Base-by-base conservation (phyloP, 208 protist genomes). In the Crithidia brevicula region DNA sequence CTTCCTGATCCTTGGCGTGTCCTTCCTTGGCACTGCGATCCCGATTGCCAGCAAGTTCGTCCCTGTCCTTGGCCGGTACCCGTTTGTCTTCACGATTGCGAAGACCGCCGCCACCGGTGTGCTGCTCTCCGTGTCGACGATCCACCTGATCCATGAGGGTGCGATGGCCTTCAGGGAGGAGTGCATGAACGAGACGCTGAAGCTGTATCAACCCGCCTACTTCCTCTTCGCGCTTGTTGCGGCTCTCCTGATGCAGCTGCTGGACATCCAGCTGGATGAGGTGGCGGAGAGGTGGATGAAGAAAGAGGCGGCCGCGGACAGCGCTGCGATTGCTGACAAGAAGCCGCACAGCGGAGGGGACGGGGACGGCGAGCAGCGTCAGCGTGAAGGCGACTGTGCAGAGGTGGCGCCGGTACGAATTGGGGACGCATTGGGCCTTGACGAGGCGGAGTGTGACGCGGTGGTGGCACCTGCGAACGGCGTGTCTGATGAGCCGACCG, bases 51-150 rank as follows among this genome's bases (percentile, higher is more conserved):
- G 75, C 57, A 85, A 86, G 67, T 80, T 79, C 46, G 47, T 92
- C 13, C 62, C 74, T 15, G 36, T 0, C 0, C 67, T 92, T 16
- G 56, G 61, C n/a, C 34, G 69, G 4, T 74, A 82, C 66, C 75
- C 81, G 20, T 92, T 81, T 60, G 57, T 74, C 42, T 83, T 83
- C 67, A 42, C 77, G 9, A 30, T 89, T 20, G 77, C 67, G 16
- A 92, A 92, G 70, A 73, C 77, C 0, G 54, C 67, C 4, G 77
- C 80, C 13, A 88, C 83, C 13, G 86, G 86, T 18, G 86, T 92
- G 23, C 58, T 92, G 47, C 62, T 92, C 38, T 70, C 83, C 6
- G 83, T 89, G 1, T 67, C 86, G 13, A 61, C 57, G 34, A 82
- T 92, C 27, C 77, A 85, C 70, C 67, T 92, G 16, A 83, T 92